A percentile compares a stretch with the other conserved stretches of the same genome.
phyloP scores from a whole-genome alignment of 768 basidiomycete genomes.

The Ramaria rubella region DNA sequence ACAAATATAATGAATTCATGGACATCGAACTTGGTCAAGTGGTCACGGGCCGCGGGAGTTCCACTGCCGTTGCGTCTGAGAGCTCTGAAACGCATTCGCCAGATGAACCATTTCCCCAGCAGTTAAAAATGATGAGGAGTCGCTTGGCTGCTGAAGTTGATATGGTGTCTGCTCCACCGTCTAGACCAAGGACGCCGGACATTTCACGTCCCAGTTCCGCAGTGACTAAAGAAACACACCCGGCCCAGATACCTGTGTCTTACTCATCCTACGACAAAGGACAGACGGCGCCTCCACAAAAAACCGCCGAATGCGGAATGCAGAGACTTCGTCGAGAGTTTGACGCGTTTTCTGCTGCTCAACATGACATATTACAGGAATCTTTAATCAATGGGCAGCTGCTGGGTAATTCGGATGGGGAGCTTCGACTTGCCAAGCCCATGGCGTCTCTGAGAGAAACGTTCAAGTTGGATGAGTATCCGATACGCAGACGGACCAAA shows the following conservation, averaged over 20 bases:
- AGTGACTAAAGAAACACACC: background rate
- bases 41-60: too few species aligned
- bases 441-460: background rate
- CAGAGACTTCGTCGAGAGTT: slow-evolving; percentile 10
- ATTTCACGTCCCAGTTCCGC: background rate
- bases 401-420: too few species aligned
- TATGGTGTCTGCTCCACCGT: background rate
- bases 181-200: background rate
- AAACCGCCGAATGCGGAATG: background rate
- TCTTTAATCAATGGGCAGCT: slow-evolving; percentile 16
- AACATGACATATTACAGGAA: slow-evolving; percentile 18
- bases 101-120: background rate
- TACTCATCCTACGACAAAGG: background rate
- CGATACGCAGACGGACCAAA: too few species aligned
- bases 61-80: background rate
- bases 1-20: slow-evolving; percentile 16
- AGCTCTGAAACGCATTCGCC: background rate
- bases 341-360: slow-evolving; percentile 15
- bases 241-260: too few species aligned
- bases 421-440: too few species aligned
- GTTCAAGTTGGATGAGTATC: background rate
- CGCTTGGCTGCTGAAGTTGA: background rate
- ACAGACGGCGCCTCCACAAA: background rate
- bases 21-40: too few species aligned
- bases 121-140: background rate